Base-by-base conservation (phyloP, 177 flowering plant species). In the Vitis hybrid region DNA sequence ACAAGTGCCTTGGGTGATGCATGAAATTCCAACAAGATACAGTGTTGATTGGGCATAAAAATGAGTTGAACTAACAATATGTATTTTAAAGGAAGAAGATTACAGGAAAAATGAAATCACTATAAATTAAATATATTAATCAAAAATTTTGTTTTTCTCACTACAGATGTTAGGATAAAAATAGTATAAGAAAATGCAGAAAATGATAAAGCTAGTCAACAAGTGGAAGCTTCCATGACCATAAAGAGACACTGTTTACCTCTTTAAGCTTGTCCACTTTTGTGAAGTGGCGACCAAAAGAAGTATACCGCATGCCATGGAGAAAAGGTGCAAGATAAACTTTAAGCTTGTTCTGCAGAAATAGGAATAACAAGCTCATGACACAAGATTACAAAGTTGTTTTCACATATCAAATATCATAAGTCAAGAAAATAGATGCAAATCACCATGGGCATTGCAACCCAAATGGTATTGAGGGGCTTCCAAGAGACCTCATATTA, bases 201-300 rank as follows among this genome's bases (percentile, higher is more conserved):
- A 69, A 13, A 17, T 18, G 48, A 3, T 6, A 60, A 21, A 1
- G 62, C 6, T 32, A 52, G 40, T 34, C 40, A 34, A 34, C 40
- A 34, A 34, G 40, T 34, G 6, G 40, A 34, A 34, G 40, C 40
- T 34, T 34, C 40, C 40, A 34, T 5, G 40, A 34, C 5, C 6
- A 34, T 34, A 34, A 34, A 34, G 40, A 34, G 40, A 5, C 40
- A 34, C 40, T 23, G 23, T 23, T 65, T 79, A 88, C 97, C 91
- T 81, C 82, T 70, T 84, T 65, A 63, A 91, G 91, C 79, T 91
- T 91, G 18, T 84, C 86, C 56, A 79, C 71, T 60, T 86, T 86
- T 11, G 93, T 89, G 65, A 89, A 89, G 77, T 89, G 91, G 23
- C 93, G 91, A 60, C 93, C 93, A 71, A 78, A 89, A 6, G 93